These are phyloP conservation scores for Phytophthora pini DNA, from an alignment of 352 stramenopile genomes.

Conservation along the genomic window DNA sequence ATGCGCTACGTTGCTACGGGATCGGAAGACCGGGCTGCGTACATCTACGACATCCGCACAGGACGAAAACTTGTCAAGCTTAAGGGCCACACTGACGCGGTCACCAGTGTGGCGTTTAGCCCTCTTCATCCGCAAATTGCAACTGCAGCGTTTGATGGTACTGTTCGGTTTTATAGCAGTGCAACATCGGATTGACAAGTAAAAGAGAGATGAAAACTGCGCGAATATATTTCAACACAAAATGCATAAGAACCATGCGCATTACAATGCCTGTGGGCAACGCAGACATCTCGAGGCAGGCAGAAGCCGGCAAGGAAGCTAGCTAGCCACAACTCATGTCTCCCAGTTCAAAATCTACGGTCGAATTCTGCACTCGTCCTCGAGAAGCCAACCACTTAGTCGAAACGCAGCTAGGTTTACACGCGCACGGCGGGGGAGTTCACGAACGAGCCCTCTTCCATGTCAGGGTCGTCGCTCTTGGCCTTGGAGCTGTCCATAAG, in stretches of 20 bases:
- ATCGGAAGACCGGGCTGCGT: conserved; percentile 82
- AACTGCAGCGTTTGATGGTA: conserved; percentile 82
- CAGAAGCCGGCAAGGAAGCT: conserved; percentile 41
- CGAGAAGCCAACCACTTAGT: conserved; percentile 38
- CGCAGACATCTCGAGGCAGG: conserved; percentile 33
- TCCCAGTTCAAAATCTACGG: conserved; percentile 48
- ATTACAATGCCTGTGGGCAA: conserved; percentile 25
- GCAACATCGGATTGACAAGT: conserved; percentile 10
- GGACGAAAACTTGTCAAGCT: conserved; percentile 67
- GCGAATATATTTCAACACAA: conserved; percentile 51
- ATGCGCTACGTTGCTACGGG: conserved; percentile 91
- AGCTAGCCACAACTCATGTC: conserved; percentile 34
- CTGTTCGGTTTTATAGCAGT: conserved; percentile 61
- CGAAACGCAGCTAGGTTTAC: conserved; percentile 45
- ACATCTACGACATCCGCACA: conserved; percentile 90
- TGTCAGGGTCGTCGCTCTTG: conserved; percentile 65
- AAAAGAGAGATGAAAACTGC: conserved; percentile 27
- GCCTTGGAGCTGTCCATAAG: conserved; percentile 75
- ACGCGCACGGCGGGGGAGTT: conserved; percentile 85
- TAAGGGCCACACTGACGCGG: conserved; percentile 72
- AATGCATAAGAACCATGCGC: conserved; percentile 44
- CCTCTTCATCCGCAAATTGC: conserved; percentile 83
- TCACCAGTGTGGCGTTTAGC: conserved; percentile 83
- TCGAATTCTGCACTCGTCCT: conserved; percentile 38
- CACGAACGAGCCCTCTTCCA: conserved; percentile 82